These are phyloP conservation scores for Escallonia rubra DNA, from an alignment of 129 eudicot genomes.

Conservation along the genomic window DNA sequence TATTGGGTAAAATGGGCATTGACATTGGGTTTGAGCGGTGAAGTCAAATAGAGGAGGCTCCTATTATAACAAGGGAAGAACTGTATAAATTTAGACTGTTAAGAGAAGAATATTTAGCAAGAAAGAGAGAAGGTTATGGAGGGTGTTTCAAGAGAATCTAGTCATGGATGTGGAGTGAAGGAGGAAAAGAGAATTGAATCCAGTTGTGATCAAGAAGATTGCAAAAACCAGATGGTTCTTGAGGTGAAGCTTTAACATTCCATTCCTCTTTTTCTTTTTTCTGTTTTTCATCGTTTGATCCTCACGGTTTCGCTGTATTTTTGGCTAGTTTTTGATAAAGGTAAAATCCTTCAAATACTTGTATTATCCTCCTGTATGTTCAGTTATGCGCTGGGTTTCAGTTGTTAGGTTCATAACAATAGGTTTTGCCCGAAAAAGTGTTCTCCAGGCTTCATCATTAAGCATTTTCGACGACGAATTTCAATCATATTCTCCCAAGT, in stretches of 20 bases:
- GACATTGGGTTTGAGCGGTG: slow-evolving; percentile 46
- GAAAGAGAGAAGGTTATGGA: slow-evolving; percentile 8
- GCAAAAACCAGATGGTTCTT: slow-evolving; percentile 12
- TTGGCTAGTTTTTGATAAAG: too few species aligned
- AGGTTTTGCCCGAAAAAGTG: too few species aligned
- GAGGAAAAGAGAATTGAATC: slow-evolving; percentile 22
- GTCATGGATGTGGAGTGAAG: slow-evolving; percentile 12
- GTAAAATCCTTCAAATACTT: too few species aligned
- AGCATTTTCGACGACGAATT: too few species aligned
- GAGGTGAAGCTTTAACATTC: slow-evolving; percentile 16
- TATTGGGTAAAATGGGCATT: slow-evolving; percentile 54
- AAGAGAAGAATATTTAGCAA: background rate
- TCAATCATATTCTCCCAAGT: too few species aligned
- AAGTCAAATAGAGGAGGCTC: slow-evolving; percentile 70
- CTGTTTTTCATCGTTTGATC: too few species aligned
- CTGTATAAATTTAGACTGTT: slow-evolving; percentile 6
- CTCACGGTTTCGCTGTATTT: too few species aligned
- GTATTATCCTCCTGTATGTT: too few species aligned
- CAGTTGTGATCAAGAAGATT: slow-evolving; percentile 23
- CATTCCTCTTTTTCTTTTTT: background rate
- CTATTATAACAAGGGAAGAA: slow-evolving; percentile 33
- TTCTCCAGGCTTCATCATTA: too few species aligned
- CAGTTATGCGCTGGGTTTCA: too few species aligned
- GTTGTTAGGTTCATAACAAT: too few species aligned
- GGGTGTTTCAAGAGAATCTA: slow-evolving; percentile 16